Conservation (phyloP, 2,329 filamentous ascomycete species). For the Xylaria sp. region DNA sequence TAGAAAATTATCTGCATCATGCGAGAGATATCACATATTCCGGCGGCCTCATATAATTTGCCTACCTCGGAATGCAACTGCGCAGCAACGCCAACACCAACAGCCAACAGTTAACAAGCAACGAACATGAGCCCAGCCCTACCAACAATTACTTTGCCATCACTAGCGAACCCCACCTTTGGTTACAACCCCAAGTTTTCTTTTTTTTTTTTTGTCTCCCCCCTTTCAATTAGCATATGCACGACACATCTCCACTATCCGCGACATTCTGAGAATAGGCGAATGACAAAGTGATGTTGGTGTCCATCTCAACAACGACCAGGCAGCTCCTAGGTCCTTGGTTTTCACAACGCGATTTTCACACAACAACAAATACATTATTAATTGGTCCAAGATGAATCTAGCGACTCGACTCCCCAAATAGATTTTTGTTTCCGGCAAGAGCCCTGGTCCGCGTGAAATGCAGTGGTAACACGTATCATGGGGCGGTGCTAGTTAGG, state of each 20-base stretch:
- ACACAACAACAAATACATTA: slow-evolving; percentile 13
- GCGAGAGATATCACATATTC: slow-evolving; percentile 36
- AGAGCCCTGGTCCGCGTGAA: not conserved
- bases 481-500: slow-evolving; percentile 8
- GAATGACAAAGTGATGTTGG: slow-evolving; percentile 14
- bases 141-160: slow-evolving; percentile 27
- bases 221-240: not conserved
- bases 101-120: slow-evolving; percentile 26
- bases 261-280: slow-evolving; percentile 7
- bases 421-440: not conserved
- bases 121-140: slow-evolving; percentile 15
- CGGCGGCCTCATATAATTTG: not conserved
- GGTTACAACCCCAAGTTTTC: not conserved
- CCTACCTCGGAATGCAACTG: slow-evolving; percentile 23
- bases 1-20: slow-evolving; percentile 39
- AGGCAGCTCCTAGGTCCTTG: not conserved
- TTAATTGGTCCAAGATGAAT: slow-evolving; percentile 14
- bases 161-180: not conserved
- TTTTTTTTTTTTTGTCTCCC: not conserved
- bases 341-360: not conserved
- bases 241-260: not conserved
- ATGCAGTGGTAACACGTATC: not conserved
- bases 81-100: slow-evolving; percentile 23
- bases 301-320: not conserved
- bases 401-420: not conserved